Base-by-base conservation (phyloP, 139 green algal species). In the Closterium sp. region DNA sequence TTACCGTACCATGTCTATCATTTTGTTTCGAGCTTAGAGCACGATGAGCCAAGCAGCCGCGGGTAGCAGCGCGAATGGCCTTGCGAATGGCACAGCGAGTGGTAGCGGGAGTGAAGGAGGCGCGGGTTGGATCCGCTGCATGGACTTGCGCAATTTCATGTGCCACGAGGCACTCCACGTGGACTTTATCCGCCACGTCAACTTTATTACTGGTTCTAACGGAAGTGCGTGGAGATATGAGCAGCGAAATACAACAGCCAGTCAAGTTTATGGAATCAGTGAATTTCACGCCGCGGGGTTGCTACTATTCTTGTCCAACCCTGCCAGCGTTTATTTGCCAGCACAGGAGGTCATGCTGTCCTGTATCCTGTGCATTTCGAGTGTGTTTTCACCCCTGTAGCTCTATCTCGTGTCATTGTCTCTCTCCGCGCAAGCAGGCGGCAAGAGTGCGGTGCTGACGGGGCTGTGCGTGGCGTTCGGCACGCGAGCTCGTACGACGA, bases 121-220 rank as follows among this genome's bases (percentile, higher is more conserved):
- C 62, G 62, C 62, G 13, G 88, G 88, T 21, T 90, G 88, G 88
- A 90, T 90, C n/a, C n/a, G n/a, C 17, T 70, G 31, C 22, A 95
- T 96, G 31, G 30, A 31, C n/a, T 11, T 96, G 50, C 28, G 88
- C 24, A 95, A 96, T 45, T 96, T 96, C 86, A 96, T 96, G 94
- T 95, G 94, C 88, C 94, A 96, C 92, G 29, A 89, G 7, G 50
- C 93, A 42, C 87, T 95, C 32, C 34, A 91, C 50, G 91, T 96
- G n/a, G 92, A 95, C n/a, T 89, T 96, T 21, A 94, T 88, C 7
- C 88, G 86, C 19, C 34, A 93, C 31, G 94, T 96, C 19, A 96
- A 96, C 86, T 96, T 96, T 92, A 94, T 96, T 29, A 89, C 86
- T 27, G 95, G 95, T 13, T 85, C 96, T 31, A 96, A 96, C 86